Evolutionary conservation across 1,284 basidiomycete genomes (phyloP), one percentile per base, ranked within the genome.

Genomic region (Schizophyllum commune): DNA sequence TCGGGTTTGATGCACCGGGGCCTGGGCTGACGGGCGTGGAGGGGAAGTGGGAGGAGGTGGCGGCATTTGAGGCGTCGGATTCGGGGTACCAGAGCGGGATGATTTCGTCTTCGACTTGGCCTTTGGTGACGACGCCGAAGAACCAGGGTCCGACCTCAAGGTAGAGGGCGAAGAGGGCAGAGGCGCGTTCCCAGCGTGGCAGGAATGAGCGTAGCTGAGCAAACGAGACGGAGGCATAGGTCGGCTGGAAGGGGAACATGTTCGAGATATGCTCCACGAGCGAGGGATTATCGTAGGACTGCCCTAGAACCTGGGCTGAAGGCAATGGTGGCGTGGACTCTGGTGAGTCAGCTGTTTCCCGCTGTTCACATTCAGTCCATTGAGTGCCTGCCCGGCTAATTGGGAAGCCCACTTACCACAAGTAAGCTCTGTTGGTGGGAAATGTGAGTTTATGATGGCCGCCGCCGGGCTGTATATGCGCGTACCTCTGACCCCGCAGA

Each of bases 91-190:
- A 89, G 47, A 83, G 68, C 22, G 88, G 87, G 17, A 89, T 73
- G 32, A 85, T 72, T 64, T 89, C 87, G 61, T 86, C 82, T n/a
- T 78, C 65, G 20, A 89, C 72, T 62, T 89, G 87, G 15, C 74
- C 74, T 51, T 75, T 74, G 1, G 83, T 84, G 32, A 89, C 81
- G 0, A 86, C 84, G 33, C 86, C 84, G 64, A 88, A 89, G 69
- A 89, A 88, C 88, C 88, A 90, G 0, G 86, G 85, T 1, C 86
- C 85, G 66, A 86, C 84, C 22, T 86, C 83, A 57, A 89, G 78
- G 70, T 90, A 90, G 13, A 88, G 76, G 22, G 83, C 78, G 65
- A 79, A 80, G 27, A 89, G 75, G 19, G 80, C 76, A 54, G 71
- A 74, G 1, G 83, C 83, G 56, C 85, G 83, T 4, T 73, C 68